Evolutionary conservation across 208 protist species (phyloP), one percentile per base, ranked within the genome.

Genomic region (Paratrypanosoma confusum): DNA sequence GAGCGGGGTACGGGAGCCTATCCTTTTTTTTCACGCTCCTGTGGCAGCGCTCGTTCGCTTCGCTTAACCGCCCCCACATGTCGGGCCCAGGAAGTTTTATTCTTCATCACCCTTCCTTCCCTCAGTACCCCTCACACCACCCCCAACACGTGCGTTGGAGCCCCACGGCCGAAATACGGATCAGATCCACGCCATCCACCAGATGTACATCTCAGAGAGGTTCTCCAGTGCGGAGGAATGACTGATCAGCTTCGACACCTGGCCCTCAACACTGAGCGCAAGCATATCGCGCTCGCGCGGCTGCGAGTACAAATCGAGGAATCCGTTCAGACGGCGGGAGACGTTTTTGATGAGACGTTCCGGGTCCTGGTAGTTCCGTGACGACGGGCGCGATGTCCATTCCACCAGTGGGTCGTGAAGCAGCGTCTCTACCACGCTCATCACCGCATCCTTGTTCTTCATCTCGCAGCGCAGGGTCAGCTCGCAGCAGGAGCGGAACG

Each of bases 381-480:
- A 57, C 2, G 36, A 44, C 20, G 38, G 50, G 27, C 50, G 35
- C 5, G 32, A 17, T 28, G 35, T 45, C 92, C 91, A 97, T 59
- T 98, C 92, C 20, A 98, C 71, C 13, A 97, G 72, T 11, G 96
- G 96, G 51, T 98, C 96, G 56, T 99, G 86, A 16, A 97, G 51
- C 13, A 98, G 86, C 10, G 93, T 94, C 43, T 97, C 92, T 0
- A 97, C 71, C 27, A 98, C 74, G 28, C 76, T 94, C 82, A 98
- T 93, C 13, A 99, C 72, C 22, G 85, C 79, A 22, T 95, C 81
- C 22, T 82, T 78, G 57, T 97, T 94, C 17, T 72, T 62, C 57
- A 95, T 72, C 40, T 97, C 70, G 22, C 90, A 81, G 2, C 71
- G 66, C 27, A 98, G 60, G 0, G 90, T 79, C 2, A 82, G 53